phyloP scores from a whole-genome alignment of 495 filamentous ascomycete genomes.

The Penicillium dipodomyicola region DNA sequence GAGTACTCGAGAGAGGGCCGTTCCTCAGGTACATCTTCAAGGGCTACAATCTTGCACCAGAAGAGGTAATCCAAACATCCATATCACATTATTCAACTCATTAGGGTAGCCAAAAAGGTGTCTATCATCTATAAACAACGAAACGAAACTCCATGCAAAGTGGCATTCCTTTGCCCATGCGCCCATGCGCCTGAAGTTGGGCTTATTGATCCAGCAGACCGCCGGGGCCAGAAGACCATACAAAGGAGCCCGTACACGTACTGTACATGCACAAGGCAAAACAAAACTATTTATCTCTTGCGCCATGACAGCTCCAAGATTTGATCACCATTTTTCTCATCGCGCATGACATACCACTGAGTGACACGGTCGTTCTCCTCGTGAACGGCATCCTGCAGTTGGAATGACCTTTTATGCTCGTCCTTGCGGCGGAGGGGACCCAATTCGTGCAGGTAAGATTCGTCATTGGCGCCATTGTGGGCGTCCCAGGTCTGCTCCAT shows the following conservation, averaged over 20 bases:
- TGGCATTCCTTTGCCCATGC: conserved; percentile 17
- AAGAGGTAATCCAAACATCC: conserved; percentile 10
- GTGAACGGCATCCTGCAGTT: conserved; percentile 32
- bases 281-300: conserved; percentile 24
- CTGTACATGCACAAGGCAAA: conserved; percentile 9
- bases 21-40: neutral
- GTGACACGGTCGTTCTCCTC: conserved; percentile 32
- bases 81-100: conserved; percentile 25
- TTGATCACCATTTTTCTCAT: conserved; percentile 34
- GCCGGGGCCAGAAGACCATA: conserved; percentile 2
- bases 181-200: conserved; percentile 18
- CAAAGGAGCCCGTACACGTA: conserved; percentile 14
- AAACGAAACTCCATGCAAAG: conserved; percentile 24
- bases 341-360: conserved; percentile 44
- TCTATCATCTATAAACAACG: conserved; percentile 31
- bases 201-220: conserved; percentile 7
- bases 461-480: conserved; percentile 38
- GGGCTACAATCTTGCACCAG: neutral
- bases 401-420: conserved; percentile 36
- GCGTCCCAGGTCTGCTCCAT: conserved; percentile 51
- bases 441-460: conserved; percentile 44
- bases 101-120: conserved; percentile 19
- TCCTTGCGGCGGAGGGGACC: conserved; percentile 44
- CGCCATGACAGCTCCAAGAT: conserved; percentile 46
- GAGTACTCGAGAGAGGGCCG: neutral